Percentiles rank a stretch among this genome's conserved stretches.
Evolutionary conservation across 257 asterid genomes (phyloP).

Genomic region (Nicotiana tabacum): DNA sequence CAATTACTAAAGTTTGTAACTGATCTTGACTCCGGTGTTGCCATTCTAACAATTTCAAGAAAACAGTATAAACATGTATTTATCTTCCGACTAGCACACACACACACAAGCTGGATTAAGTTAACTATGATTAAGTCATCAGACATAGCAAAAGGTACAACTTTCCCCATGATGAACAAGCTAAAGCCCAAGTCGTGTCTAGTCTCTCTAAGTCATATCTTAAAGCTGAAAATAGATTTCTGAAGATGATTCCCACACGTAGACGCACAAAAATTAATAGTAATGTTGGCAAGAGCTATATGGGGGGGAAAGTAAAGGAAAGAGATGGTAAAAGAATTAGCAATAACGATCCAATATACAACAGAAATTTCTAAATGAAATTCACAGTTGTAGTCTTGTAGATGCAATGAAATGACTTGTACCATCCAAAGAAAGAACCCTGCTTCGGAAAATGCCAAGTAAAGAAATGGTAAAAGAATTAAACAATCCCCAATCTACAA

Average conservation of each 20-base stretch:
- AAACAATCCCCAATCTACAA: neutral
- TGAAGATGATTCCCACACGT: neutral
- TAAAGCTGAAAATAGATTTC: neutral
- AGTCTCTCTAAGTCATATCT: neutral
- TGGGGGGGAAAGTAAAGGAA: neutral
- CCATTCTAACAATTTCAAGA: neutral
- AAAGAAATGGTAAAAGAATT: neutral
- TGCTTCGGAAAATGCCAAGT: neutral
- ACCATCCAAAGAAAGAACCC: neutral
- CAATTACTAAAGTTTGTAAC: neutral
- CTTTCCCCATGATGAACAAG: neutral
- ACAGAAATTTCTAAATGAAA: neutral
- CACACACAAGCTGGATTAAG: neutral
- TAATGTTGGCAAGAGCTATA: neutral
- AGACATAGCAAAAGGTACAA: neutral
- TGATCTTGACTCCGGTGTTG: neutral
- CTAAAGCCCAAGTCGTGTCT: neutral
- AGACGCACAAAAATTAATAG: neutral
- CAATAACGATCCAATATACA: neutral
- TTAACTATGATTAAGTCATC: neutral
- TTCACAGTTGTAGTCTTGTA: neutral
- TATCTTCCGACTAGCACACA: neutral
- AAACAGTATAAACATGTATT: neutral
- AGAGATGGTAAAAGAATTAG: slow-evolving; percentile 6
- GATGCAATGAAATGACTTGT: neutral